These are phyloP conservation scores for Echeveria elegans DNA, from an alignment of 164 flowering plant species.

Conservation along the genomic window DNA sequence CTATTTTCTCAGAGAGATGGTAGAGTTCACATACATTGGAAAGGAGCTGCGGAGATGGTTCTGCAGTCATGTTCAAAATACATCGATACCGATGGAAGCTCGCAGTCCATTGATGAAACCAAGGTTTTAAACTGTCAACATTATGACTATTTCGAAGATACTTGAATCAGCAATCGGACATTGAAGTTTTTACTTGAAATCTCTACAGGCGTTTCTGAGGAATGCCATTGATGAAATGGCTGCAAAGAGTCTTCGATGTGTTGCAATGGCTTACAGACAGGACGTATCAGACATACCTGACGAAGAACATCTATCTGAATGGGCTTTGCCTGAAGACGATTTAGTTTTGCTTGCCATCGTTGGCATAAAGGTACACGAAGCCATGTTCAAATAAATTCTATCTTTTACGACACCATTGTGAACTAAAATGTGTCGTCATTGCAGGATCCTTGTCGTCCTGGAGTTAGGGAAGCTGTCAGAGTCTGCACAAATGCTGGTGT, in stretches of 20 bases:
- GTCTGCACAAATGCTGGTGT: conserved; percentile 38
- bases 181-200: background rate
- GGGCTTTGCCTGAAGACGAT: conserved; percentile 39
- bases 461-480: conserved; percentile 35
- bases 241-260: conserved; percentile 37
- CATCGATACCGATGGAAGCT: conserved; percentile 26
- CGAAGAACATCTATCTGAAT: conserved; percentile 27
- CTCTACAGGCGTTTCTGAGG: conserved; percentile 23
- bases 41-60: conserved; percentile 48
- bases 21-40: conserved; percentile 39
- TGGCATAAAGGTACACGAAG: conserved; percentile 22
- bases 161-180: too few relatives aligned
- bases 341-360: conserved; percentile 37
- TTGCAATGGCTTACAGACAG: conserved; percentile 36
- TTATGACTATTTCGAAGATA: background rate
- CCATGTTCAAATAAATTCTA: background rate
- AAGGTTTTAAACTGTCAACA: conserved; percentile 16
- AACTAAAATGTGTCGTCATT: background rate
- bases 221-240: conserved; percentile 38
- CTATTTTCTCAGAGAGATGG: conserved; percentile 20
- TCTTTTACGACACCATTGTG: background rate
- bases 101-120: conserved; percentile 24
- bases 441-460: conserved; percentile 47
- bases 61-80: conserved; percentile 29
- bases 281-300: conserved; percentile 28